These are phyloP conservation scores for Xylariaceae sp. DNA, from an alignment of 2,329 filamentous ascomycete species.

Conservation along the genomic window DNA sequence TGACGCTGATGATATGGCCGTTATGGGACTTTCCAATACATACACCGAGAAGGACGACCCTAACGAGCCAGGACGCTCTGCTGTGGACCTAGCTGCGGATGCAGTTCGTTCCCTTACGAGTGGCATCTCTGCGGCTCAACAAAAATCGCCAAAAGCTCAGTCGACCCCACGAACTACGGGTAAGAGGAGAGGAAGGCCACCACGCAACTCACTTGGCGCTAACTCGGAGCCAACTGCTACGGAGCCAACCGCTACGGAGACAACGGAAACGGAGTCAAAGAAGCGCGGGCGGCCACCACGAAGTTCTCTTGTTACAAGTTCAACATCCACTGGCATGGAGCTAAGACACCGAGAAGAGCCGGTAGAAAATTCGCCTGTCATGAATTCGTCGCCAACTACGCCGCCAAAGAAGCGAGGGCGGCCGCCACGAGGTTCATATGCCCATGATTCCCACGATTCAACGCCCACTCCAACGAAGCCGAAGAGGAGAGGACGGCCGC, in stretches of 20 bases:
- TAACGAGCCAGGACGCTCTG: slow-evolving; percentile 21
- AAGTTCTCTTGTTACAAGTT: no score
- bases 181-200: slow-evolving; percentile 29
- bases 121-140: slow-evolving; percentile 14
- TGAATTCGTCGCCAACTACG: no score
- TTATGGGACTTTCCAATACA: slow-evolving; percentile 16
- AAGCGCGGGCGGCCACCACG: not conserved
- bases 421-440: not conserved
- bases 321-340: no score
- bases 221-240: slow-evolving; percentile 13
- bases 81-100: slow-evolving; percentile 39
- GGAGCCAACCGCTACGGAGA: not conserved
- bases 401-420: slow-evolving; percentile 14
- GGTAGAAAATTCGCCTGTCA: no score
- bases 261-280: not conserved
- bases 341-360: no score
- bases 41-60: slow-evolving; percentile 12
- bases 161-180: slow-evolving; percentile 22
- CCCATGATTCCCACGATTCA: no score
- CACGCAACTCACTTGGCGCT: slow-evolving; percentile 23
- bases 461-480: no score
- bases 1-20: slow-evolving; percentile 39
- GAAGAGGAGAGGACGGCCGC: no score
- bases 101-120: slow-evolving; percentile 31
- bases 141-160: not conserved